Conservation (phyloP, 208 protist genomes). For the Wallacemonas sp. region DNA sequence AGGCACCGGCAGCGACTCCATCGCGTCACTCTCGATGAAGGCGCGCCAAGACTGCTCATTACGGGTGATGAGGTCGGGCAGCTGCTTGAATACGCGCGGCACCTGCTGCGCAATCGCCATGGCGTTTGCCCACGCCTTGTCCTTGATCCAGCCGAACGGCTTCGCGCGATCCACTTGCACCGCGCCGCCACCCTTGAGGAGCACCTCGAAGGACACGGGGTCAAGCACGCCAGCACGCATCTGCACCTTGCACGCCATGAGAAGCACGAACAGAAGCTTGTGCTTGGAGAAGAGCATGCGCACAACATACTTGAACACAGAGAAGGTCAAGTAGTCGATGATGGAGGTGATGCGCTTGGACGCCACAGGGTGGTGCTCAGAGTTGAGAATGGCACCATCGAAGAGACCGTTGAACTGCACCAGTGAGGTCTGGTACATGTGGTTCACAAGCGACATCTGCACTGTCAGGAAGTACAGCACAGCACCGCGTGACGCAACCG, state of each 20-base stretch:
- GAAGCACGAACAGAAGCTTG: conserved; percentile 96
- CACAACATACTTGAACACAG: conserved; percentile 94
- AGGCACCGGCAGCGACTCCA: conserved; percentile 88
- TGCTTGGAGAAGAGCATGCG: conserved; percentile 97
- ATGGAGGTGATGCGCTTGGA: conserved; percentile 95
- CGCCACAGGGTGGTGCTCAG: conserved; percentile 89
- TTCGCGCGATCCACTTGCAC: conserved; percentile 92
- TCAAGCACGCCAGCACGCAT: conserved; percentile 85
- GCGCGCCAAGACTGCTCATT: conserved; percentile 93
- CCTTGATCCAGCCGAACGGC: conserved; percentile 94
- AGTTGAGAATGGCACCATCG: conserved; percentile 91
- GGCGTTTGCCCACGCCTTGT: conserved; percentile 96
- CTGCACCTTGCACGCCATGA: conserved; percentile 97
- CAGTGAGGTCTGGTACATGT: conserved; percentile 99
- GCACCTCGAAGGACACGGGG: conserved; percentile 82
- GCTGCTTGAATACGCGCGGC: conserved; percentile 91
- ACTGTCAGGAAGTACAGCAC: conserved; percentile 99
- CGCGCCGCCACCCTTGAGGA: conserved; percentile 95
- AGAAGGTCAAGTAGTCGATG: conserved; percentile 94
- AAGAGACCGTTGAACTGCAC: conserved; percentile 97
- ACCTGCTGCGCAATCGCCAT: conserved; percentile 87
- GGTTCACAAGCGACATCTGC: conserved; percentile 96
- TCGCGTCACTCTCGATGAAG: conserved; percentile 95
- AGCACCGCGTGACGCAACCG: conserved; percentile 95
- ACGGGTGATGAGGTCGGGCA: conserved; percentile 92